phyloP scores from a whole-genome alignment of 2,329 filamentous ascomycete genomes.

The Cercospora sojina region DNA sequence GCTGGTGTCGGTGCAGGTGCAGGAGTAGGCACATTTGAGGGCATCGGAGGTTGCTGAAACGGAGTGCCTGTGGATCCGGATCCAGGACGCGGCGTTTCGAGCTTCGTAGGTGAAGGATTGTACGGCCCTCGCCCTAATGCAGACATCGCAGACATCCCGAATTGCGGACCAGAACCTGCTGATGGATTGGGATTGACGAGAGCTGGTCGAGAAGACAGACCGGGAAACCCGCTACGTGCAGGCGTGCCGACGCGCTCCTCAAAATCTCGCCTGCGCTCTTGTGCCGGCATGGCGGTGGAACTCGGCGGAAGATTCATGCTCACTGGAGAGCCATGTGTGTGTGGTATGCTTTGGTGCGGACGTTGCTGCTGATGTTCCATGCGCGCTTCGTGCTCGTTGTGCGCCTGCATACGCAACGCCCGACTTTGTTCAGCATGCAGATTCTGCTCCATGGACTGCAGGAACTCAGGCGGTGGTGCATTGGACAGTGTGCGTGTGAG shows the following conservation, averaged over 20 bases:
- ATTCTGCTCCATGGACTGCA: slow-evolving; percentile 30
- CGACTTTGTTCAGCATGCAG: slow-evolving; percentile 33
- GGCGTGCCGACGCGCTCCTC: slow-evolving; percentile 37
- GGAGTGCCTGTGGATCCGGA: slow-evolving; percentile 27
- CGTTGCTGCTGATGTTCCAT: slow-evolving; percentile 30
- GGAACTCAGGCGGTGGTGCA: slow-evolving; percentile 24
- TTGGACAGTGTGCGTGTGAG: slow-evolving; percentile 23
- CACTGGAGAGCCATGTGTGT: slow-evolving; percentile 33
- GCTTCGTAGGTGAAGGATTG: slow-evolving; percentile 36
- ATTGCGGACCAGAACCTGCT: slow-evolving; percentile 16
- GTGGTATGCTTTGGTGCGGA: slow-evolving; percentile 19
- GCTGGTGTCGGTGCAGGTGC: slow-evolving; percentile 29
- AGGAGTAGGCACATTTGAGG: slow-evolving; percentile 13
- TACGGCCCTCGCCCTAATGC: slow-evolving; percentile 27
- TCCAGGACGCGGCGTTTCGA: slow-evolving; percentile 34
- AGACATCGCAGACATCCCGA: slow-evolving; percentile 23
- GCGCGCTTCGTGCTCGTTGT: slow-evolving; percentile 29
- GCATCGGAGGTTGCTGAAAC: slow-evolving; percentile 18
- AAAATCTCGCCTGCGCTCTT: slow-evolving; percentile 31
- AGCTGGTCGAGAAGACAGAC: slow-evolving; percentile 20
- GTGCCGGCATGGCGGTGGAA: slow-evolving; percentile 16
- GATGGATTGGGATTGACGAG: slow-evolving; percentile 22
- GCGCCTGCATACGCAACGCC: slow-evolving; percentile 33
- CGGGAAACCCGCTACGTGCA: slow-evolving; percentile 26
- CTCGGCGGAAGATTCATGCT: slow-evolving; percentile 23